A percentile compares a stretch with the other conserved stretches of the same genome.
phyloP scores from a whole-genome alignment of 1,284 basidiomycete species.

The Ustilago loliicola region DNA sequence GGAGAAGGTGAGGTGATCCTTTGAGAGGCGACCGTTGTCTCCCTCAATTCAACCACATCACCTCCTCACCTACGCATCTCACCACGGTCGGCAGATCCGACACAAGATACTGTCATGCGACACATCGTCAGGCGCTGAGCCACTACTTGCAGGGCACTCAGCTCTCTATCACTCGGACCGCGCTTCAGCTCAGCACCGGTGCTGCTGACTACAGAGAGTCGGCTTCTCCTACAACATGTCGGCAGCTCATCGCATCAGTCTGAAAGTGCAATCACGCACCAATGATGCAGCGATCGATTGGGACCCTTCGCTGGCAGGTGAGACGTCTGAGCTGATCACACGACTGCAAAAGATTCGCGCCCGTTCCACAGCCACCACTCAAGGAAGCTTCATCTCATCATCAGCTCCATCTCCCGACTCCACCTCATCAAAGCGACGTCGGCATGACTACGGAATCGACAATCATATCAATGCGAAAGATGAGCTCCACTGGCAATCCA shows the following conservation, averaged over 20 bases:
- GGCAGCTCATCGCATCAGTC: conserved; percentile 36
- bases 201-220: not conserved
- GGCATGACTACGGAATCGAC: not conserved
- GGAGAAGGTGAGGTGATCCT: not conserved
- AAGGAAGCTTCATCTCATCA: conserved; percentile 25
- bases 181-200: not conserved
- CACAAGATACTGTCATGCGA: not conserved
- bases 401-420: not conserved
- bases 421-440: not conserved
- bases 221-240: conserved; percentile 19
- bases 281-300: not conserved
- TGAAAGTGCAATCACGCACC: conserved; percentile 16
- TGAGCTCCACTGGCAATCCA: conserved; percentile 55
- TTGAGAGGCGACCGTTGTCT: not conserved
- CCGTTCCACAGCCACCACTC: conserved; percentile 31
- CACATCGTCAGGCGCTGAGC: not conserved
- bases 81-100: conserved; percentile 1
- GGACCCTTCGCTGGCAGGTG: conserved; percentile 10
- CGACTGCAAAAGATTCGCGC: conserved; percentile 43
- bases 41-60: not conserved
- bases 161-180: not conserved
- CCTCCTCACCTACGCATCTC: not conserved
- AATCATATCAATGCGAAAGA: conserved; percentile 7
- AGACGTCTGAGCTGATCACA: conserved; percentile 26
- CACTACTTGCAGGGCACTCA: not conserved